Conservation (phyloP, 1,284 basidiomycete genomes). For the Trichosporon inkin region DNA sequence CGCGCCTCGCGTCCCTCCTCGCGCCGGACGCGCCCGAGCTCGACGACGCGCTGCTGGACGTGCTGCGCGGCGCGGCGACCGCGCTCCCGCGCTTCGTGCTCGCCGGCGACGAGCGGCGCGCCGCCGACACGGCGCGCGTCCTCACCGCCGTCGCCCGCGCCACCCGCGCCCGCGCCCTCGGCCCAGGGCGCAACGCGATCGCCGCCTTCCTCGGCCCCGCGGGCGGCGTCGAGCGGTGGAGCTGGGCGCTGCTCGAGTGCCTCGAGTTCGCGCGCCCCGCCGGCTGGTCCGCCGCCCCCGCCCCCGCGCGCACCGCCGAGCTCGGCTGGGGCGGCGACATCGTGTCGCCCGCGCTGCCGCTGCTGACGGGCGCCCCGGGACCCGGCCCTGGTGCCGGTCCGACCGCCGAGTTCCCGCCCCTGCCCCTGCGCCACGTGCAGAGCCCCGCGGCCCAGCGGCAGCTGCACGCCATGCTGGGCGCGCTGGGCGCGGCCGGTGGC, state of each 20-base stretch:
- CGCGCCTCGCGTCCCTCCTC: slow-evolving; percentile 56
- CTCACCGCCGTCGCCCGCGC: slow-evolving; percentile 66
- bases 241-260: slow-evolving; percentile 71
- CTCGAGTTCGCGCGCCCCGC: slow-evolving; percentile 64
- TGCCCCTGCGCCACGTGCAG: slow-evolving; percentile 62
- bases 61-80: slow-evolving; percentile 60
- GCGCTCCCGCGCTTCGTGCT: slow-evolving; percentile 69
- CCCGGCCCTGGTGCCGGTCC: not conserved
- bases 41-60: slow-evolving; percentile 52
- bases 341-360: slow-evolving; percentile 18
- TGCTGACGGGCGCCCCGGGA: slow-evolving; percentile 23
- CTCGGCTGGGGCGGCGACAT: slow-evolving; percentile 43
- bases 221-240: slow-evolving; percentile 84
- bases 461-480: slow-evolving; percentile 65
- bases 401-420: slow-evolving; percentile 30
- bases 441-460: slow-evolving; percentile 58
- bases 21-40: slow-evolving; percentile 50
- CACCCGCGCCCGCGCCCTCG: slow-evolving; percentile 35
- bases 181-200: slow-evolving; percentile 47
- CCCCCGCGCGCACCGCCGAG: slow-evolving; percentile 40
- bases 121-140: slow-evolving; percentile 63
- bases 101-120: slow-evolving; percentile 64
- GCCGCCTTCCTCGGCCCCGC: slow-evolving; percentile 69
- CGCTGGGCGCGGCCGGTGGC: slow-evolving; percentile 63
- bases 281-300: slow-evolving; percentile 51